Evolutionary conservation across 345 rosid species (phyloP).

Genomic region (Brassica juncea): DNA sequence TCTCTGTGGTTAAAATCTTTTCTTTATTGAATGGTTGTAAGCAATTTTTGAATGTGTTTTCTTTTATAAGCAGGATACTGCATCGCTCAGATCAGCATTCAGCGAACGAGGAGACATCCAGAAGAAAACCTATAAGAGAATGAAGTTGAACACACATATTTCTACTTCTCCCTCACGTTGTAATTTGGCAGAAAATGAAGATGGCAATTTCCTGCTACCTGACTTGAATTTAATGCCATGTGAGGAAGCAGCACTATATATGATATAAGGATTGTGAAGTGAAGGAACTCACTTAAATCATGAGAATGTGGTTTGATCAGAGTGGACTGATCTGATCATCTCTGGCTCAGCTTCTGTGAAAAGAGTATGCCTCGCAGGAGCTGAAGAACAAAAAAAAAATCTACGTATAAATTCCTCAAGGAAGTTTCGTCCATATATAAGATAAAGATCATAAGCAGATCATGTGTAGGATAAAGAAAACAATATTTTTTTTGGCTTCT

Average conservation of each 20-base stretch:
- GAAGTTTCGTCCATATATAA: neutral
- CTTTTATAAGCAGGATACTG: slow-evolving; percentile 51
- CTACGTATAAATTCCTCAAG: neutral
- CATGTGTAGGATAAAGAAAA: slow-evolving; percentile 18
- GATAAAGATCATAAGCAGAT: slow-evolving; percentile 3
- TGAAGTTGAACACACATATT: slow-evolving; percentile 27
- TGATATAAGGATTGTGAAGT: slow-evolving; percentile 40
- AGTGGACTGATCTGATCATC: slow-evolving; percentile 21
- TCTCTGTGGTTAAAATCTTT: slow-evolving; percentile 8
- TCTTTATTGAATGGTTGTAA: neutral
- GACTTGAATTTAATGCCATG: slow-evolving; percentile 78
- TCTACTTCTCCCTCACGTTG: neutral
- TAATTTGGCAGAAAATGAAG: slow-evolving; percentile 17
- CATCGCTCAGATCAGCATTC: slow-evolving; percentile 46
- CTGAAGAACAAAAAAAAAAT: neutral
- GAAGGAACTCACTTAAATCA: slow-evolving; percentile 23
- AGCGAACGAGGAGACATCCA: slow-evolving; percentile 35
- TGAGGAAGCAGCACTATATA: slow-evolving; percentile 48
- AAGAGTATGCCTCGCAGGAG: neutral
- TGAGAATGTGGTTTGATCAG: slow-evolving; percentile 7
- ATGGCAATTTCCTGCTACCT: slow-evolving; percentile 52
- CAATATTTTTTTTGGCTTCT: neutral
- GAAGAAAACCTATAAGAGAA: slow-evolving; percentile 62
- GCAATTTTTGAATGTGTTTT: slow-evolving; percentile 12
- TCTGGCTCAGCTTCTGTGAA: slow-evolving; percentile 12